Conservation (phyloP, 768 basidiomycete species). For the Mrakia gelida region DNA sequence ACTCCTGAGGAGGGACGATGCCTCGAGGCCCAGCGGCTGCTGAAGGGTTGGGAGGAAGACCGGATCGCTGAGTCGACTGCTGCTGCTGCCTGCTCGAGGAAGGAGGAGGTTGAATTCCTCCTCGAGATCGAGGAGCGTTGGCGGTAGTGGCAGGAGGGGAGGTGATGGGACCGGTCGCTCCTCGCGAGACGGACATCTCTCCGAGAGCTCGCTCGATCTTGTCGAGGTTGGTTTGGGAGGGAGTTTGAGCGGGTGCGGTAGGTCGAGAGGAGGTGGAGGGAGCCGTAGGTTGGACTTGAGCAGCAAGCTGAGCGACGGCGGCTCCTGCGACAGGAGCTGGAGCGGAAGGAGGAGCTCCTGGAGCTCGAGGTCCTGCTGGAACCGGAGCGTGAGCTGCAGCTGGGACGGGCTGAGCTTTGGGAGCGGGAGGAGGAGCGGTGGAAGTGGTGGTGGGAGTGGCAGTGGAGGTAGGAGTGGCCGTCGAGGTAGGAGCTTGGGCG, state of each 20-base stretch:
- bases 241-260: not conserved
- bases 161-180: not conserved
- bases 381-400: conserved; percentile 3
- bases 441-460: not conserved
- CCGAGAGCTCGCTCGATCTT: conserved; percentile 32
- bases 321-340: conserved; percentile 20
- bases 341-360: conserved; percentile 15
- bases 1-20: conserved; percentile 59
- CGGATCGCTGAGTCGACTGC: conserved; percentile 7
- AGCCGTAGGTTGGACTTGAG: conserved; percentile 12
- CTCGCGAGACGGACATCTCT: conserved; percentile 31
- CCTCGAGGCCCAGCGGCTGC: conserved; percentile 20
- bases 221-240: conserved; percentile 28
- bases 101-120: conserved; percentile 6
- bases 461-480: conserved; percentile 4
- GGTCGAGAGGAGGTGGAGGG: conserved; percentile 1
- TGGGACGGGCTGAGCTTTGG: conserved; percentile 6
- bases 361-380: conserved; percentile 24
- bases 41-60: not conserved
- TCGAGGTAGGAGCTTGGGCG: not conserved
- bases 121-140: not conserved
- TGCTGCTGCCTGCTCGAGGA: conserved; percentile 17
- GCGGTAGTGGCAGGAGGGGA: not conserved
- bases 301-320: conserved; percentile 7
- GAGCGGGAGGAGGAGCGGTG: not conserved